phyloP scores from a whole-genome alignment of 331 rosid species.

The Telfairia occidentalis region DNA sequence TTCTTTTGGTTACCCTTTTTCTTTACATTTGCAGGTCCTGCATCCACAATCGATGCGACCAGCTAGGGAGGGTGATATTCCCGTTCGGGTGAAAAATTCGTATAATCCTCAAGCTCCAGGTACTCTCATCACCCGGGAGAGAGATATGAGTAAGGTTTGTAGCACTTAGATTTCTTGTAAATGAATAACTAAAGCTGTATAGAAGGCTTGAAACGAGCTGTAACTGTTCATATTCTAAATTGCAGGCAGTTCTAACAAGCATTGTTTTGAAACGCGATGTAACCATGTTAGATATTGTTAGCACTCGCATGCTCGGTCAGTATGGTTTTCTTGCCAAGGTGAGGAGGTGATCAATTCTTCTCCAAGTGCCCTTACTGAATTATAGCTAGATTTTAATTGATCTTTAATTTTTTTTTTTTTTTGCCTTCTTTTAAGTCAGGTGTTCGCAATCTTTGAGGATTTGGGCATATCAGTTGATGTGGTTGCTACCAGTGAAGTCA shows the following conservation, averaged over 20 bases:
- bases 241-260: conserved; percentile 85
- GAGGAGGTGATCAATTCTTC: conserved; percentile 20
- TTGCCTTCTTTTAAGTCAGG: conserved; percentile 30
- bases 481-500: conserved; percentile 96
- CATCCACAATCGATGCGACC: conserved; percentile 99
- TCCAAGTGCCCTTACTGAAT: neutral
- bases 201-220: conserved; percentile 10
- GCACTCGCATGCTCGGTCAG: conserved; percentile 98
- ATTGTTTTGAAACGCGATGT: conserved; percentile 80
- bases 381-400: neutral
- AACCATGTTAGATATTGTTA: conserved; percentile 92
- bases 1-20: neutral
- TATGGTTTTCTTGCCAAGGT: conserved; percentile 95
- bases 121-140: conserved; percentile 67
- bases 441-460: conserved; percentile 80
- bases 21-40: conserved; percentile 47
- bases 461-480: conserved; percentile 94
- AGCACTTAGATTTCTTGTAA: conserved; percentile 8
- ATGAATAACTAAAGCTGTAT: neutral
- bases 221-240: conserved; percentile 18
- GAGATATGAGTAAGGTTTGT: conserved; percentile 89
- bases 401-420: neutral
- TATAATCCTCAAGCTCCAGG: conserved; percentile 93
- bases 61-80: conserved; percentile 90
- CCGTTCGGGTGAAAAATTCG: conserved; percentile 94